A percentile compares a stretch with the other conserved stretches of the same genome.
These are phyloP conservation scores for Trametes polyzona DNA, from an alignment of 1,284 basidiomycete genomes.

Conservation along the genomic window DNA sequence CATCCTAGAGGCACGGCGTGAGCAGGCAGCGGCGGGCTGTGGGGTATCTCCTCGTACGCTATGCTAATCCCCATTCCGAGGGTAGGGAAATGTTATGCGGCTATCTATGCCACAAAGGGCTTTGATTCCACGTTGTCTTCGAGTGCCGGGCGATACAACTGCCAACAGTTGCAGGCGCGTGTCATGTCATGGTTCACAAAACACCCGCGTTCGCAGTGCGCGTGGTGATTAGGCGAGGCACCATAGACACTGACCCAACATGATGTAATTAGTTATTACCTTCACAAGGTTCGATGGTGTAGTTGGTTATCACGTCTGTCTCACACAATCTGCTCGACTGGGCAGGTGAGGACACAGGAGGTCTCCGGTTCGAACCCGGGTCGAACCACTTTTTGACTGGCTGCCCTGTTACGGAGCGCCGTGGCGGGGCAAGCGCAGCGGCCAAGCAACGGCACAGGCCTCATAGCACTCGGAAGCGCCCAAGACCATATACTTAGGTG, in stretches of 20 bases:
- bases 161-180: too few relatives aligned
- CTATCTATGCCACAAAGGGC: too few relatives aligned
- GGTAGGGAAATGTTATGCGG: neutral
- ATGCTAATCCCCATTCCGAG: constrained; percentile 27
- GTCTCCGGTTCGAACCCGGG: constrained; percentile 36
- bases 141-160: too few relatives aligned
- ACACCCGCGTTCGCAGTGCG: too few relatives aligned
- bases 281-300: constrained; percentile 38
- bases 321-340: constrained; percentile 20
- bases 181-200: too few relatives aligned
- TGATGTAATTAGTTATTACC: too few relatives aligned
- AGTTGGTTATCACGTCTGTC: constrained; percentile 40
- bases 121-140: neutral
- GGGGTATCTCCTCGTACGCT: constrained; percentile 16
- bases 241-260: too few relatives aligned
- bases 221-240: neutral
- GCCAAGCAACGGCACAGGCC: too few relatives aligned
- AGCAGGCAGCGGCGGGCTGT: neutral
- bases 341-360: constrained; percentile 26
- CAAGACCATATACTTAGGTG: too few relatives aligned
- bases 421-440: neutral
- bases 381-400: constrained; percentile 25
- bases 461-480: too few relatives aligned
- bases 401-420: neutral
- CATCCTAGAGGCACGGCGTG: constrained; percentile 61